Evolutionary conservation across 345 rosid genomes (phyloP).

Genomic region (Aquilaria sinensis): DNA sequence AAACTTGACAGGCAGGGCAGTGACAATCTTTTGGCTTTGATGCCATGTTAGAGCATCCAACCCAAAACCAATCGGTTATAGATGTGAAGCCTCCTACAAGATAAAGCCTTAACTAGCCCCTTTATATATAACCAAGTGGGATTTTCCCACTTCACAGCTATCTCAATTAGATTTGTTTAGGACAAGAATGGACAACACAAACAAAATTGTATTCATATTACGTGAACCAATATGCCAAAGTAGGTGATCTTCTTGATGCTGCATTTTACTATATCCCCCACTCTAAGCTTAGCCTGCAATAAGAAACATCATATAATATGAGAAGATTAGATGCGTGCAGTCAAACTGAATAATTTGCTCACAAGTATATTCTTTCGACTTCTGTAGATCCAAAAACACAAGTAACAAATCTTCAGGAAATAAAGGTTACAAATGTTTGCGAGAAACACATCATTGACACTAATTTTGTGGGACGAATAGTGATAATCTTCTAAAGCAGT

Average conservation of each 20-base stretch:
- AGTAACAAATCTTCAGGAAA: not conserved
- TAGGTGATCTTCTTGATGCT: constrained; percentile 82
- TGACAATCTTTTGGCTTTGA: too few species aligned
- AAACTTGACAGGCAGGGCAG: too few species aligned
- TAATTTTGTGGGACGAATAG: not conserved
- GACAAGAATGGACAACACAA: too few species aligned
- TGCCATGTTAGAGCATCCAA: too few species aligned
- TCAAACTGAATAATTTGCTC: not conserved
- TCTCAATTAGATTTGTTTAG: too few species aligned
- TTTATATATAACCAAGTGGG: too few species aligned
- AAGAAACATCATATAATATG: constrained; percentile 8
- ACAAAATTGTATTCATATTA: constrained; percentile 15
- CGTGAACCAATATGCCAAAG: constrained; percentile 94
- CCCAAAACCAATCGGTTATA: too few species aligned
- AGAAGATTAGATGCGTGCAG: constrained; percentile 9
- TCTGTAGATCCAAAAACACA: not conserved
- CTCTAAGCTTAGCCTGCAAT: constrained; percentile 75
- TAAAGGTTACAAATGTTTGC: too few species aligned
- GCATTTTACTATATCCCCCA: constrained; percentile 90
- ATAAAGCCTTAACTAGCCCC: too few species aligned
- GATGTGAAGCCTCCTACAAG: too few species aligned
- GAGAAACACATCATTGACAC: not conserved
- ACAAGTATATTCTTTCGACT: not conserved
- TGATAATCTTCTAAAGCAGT: not conserved
- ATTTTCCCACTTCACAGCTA: too few species aligned